These are phyloP conservation scores for Clavaria fumosa DNA, from an alignment of 768 basidiomycete genomes.

Conservation along the genomic window DNA sequence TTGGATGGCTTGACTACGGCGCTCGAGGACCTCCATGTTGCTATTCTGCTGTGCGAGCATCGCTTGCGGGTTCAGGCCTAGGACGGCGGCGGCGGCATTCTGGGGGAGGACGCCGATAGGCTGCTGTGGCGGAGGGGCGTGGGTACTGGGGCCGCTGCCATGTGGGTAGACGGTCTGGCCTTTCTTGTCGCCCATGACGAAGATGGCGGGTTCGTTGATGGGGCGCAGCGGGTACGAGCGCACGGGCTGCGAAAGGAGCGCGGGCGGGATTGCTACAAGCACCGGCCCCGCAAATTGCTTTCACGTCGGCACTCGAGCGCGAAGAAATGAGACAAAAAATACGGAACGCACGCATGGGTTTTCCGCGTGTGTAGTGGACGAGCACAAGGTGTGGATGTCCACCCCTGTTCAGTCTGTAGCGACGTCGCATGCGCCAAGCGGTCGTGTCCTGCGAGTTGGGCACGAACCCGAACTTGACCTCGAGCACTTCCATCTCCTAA, in stretches of 20 bases:
- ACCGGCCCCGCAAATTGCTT: too few species aligned
- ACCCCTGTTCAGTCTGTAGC: conserved; percentile 58
- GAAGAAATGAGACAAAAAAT: conserved; percentile 6
- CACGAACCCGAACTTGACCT: conserved; percentile 65
- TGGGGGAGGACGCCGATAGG: conserved; percentile 15
- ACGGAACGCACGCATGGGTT: conserved; percentile 2
- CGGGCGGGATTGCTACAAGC: conserved; percentile 45
- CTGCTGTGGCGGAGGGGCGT: conserved; percentile 18
- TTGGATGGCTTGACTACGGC: too few species aligned
- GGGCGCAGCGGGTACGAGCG: conserved; percentile 58
- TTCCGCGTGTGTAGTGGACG: conserved; percentile 59
- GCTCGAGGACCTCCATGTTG: conserved; percentile 58
- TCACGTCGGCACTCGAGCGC: too few species aligned
- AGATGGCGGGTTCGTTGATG: conserved; percentile 51
- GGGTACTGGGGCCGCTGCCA: conserved; percentile 12
- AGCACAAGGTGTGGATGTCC: conserved; percentile 61
- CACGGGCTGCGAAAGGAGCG: conserved; percentile 41
- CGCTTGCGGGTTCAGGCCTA: conserved; percentile 32
- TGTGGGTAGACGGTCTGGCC: conserved; percentile 48
- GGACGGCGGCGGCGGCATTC: conserved; percentile 12
- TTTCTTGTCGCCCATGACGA: conserved; percentile 53
- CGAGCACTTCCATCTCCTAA: conserved; percentile 66
- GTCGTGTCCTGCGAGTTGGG: conserved; percentile 42
- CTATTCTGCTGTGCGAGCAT: conserved; percentile 61
- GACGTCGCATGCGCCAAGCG: conserved; percentile 55